Conservation (phyloP, 176 grass and related monocot genomes). For the Phoenix roebelenii region DNA sequence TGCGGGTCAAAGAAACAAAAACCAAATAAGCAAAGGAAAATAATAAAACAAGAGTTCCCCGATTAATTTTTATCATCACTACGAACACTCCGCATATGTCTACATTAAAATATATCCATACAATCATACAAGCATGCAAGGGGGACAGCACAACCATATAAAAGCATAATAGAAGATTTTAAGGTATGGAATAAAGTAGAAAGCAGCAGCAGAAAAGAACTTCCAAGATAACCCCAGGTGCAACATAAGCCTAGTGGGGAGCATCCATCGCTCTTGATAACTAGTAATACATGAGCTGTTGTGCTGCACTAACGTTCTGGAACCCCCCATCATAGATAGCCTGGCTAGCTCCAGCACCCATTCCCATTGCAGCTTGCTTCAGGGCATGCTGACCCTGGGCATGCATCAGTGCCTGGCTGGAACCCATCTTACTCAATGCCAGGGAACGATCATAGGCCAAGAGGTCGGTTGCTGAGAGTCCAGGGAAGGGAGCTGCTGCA, state of each 20-base stretch:
- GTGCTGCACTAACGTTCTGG: slow-evolving; percentile 41
- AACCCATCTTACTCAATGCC: slow-evolving; percentile 55
- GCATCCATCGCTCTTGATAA: not conserved
- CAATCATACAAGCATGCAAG: slow-evolving; percentile 2
- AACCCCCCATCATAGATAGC: slow-evolving; percentile 64
- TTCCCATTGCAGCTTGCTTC: slow-evolving; percentile 51
- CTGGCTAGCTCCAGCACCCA: slow-evolving; percentile 63
- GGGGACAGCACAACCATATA: not conserved
- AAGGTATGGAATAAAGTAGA: too few relatives aligned
- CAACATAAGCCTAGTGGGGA: not conserved
- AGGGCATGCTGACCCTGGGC: slow-evolving; percentile 52
- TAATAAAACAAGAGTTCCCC: not conserved
- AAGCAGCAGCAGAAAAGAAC: too few relatives aligned
- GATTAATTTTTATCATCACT: not conserved
- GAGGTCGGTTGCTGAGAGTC: slow-evolving; percentile 49
- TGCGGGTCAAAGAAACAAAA: not conserved
- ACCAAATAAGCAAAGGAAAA: not conserved
- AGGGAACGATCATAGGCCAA: slow-evolving; percentile 63
- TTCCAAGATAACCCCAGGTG: too few relatives aligned
- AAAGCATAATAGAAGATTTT: too few relatives aligned
- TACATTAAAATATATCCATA: not conserved
- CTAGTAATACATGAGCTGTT: slow-evolving; percentile 96
- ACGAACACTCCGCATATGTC: not conserved
- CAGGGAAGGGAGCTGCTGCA: slow-evolving; percentile 33
- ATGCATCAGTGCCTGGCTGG: slow-evolving; percentile 44